phyloP scores from a whole-genome alignment of 2,329 filamentous ascomycete genomes.

The Akanthomyces lecanii region DNA sequence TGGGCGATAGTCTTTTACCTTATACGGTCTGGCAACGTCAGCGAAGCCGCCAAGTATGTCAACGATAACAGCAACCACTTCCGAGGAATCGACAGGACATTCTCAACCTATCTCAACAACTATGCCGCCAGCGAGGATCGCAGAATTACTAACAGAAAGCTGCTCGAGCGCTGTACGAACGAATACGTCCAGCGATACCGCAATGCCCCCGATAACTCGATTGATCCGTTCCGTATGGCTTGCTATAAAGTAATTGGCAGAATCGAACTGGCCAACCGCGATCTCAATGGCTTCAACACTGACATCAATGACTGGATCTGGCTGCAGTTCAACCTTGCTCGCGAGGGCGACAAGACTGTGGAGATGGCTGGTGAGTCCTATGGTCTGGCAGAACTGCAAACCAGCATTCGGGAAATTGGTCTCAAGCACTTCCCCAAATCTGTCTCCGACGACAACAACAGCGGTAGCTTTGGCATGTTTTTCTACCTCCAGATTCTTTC shows the following conservation, averaged over 20 bases:
- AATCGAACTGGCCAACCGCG: slow-evolving; percentile 62
- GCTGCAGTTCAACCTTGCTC: slow-evolving; percentile 66
- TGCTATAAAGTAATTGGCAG: slow-evolving; percentile 97
- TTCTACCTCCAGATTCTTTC: slow-evolving; percentile 89
- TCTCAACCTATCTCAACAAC: slow-evolving; percentile 79
- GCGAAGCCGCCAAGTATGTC: slow-evolving; percentile 83
- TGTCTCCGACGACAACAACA: slow-evolving; percentile 68
- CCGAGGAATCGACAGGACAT: slow-evolving; percentile 84
- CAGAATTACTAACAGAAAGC: slow-evolving; percentile 64
- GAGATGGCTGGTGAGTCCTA: slow-evolving; percentile 65
- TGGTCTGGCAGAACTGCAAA: slow-evolving; percentile 64
- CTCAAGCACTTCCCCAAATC: slow-evolving; percentile 85
- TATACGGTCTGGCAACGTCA: slow-evolving; percentile 75
- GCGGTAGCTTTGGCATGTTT: slow-evolving; percentile 79
- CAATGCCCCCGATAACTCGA: slow-evolving; percentile 78
- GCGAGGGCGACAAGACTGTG: slow-evolving; percentile 59
- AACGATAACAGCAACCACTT: slow-evolving; percentile 75
- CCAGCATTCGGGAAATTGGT: slow-evolving; percentile 82
- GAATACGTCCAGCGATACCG: slow-evolving; percentile 84
- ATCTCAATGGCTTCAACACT: slow-evolving; percentile 57
- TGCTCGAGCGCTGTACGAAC: slow-evolving; percentile 83
- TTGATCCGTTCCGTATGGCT: slow-evolving; percentile 93
- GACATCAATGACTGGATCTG: slow-evolving; percentile 69
- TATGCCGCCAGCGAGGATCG: slow-evolving; percentile 76
- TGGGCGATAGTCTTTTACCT: slow-evolving; percentile 96